Base-by-base conservation (phyloP, 2,329 filamentous ascomycete genomes). In the Neodidymelliopsis sp. region DNA sequence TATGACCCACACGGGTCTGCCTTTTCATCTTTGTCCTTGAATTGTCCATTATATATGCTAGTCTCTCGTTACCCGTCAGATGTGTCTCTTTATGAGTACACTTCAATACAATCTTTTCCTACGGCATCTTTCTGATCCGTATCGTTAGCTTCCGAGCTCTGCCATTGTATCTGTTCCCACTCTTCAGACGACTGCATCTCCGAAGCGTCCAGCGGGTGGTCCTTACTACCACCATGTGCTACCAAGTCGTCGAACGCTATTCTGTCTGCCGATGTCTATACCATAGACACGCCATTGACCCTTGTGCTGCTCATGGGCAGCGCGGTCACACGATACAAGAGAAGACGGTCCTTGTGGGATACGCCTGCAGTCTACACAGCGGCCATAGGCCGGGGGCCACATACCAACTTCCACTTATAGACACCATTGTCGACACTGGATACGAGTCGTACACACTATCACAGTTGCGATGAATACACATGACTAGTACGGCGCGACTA, bases 201-300 rank as follows among this genome's bases (percentile, higher is more conserved):
- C 37, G 16, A 24, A 6, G 9, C n/a, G n/a, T 28, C 11, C 29
- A 27, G 5, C 18, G 4, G 11, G 19, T 15, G 15, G 16, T 28
- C 19, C 16, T 6, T 4, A 24, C 33, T 33, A 12, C 27, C 57
- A 61, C 46, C 54, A 96, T 96, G 91, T 96, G 91, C 69, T 92
- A 90, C 68, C 89, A 92, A 76, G 76, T 96, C 54, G 79, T 93
- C 63, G 91, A 96, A 74, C 82, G 90, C 50, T 96, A 91, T 79
- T 86, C 91, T 45, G 89, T 88, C 46, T 96, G 91, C 81, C 84
- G 86, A 57, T 96, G 91, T 75, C 81, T 93, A 62, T 95, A 96
- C 79, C 90, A 93, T 79, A 82, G 87, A 67, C 92, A 96, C 72
- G 86, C 89, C 36, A 81, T 96, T 63, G 91, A 96, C 67, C 88